Base-by-base conservation (phyloP, 176 grass and related monocot species). In the Poa pratensis region DNA sequence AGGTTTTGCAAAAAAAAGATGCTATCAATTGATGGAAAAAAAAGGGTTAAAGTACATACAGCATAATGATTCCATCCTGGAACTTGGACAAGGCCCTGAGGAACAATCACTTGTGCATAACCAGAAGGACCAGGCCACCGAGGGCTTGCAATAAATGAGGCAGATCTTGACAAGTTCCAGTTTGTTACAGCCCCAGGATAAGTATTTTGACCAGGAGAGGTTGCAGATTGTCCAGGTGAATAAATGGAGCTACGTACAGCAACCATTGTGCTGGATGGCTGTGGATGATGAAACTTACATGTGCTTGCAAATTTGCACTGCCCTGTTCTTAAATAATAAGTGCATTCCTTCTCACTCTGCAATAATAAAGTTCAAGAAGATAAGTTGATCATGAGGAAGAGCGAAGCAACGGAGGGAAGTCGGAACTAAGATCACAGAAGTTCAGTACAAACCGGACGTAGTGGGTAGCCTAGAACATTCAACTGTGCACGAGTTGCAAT, bases 201-300 rank as follows among this genome's bases (percentile, higher is more conserved):
- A 78, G 89, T 64, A 68, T 88, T 86, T 53, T 94, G 91, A 57
- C 87, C 82, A 70, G 92, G 95, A 45, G 90, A 94, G 28, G 88
- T 88, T 30, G 91, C 78, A 72, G 95, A 82, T 53, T 97, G 92
- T 68, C 78, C 86, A 39, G 90, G 85, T 34, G 95, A 86, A 87
- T 89, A 92, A 89, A 90, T 87, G 77, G 91, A 80, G 37, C 92
- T 87, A 52, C 88, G 84, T 48, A 94, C 32, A 20, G 92, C 71
- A 55, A 92, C 87, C 84, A 91, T 90, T 42, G 92, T 37, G 82
- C 86, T 97, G 80, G 95, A 94, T 54, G 82, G 90, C 57, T 97
- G 90, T 58, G 95, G 90, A 90, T 97, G 95, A 80, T 97, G 86
- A 86, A 91, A 97, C 79, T 97, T 97, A 79, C 95, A 97, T 60